Evolutionary conservation across 345 rosid genomes (phyloP).

Genomic region (Cardamine resedifolia): DNA sequence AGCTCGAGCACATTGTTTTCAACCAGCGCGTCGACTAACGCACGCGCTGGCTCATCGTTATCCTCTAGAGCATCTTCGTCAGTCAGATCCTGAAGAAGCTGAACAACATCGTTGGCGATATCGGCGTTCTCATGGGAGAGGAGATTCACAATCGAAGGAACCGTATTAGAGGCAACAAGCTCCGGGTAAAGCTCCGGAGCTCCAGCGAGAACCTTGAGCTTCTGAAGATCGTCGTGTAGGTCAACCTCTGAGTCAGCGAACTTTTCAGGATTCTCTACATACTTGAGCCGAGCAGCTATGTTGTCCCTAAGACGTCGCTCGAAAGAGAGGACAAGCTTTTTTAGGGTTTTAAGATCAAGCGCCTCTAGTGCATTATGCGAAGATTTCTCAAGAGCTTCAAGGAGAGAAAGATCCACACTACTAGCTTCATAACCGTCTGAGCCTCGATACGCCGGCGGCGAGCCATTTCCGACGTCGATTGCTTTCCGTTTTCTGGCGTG

Average conservation of each 20-base stretch:
- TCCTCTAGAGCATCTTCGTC: constrained; percentile 91
- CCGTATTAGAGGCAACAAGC: constrained; percentile 62
- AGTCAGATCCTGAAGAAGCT: constrained; percentile 83
- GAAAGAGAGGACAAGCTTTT: constrained; percentile 87
- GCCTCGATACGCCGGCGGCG: constrained; percentile 26
- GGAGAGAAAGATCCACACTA: constrained; percentile 65
- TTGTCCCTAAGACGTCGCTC: constrained; percentile 96
- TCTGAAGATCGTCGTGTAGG: constrained; percentile 84
- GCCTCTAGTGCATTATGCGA: constrained; percentile 63
- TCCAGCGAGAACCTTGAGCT: constrained; percentile 87
- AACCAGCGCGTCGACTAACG: constrained; percentile 63
- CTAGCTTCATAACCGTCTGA: constrained; percentile 40
- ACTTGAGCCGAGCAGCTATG: constrained; percentile 95
- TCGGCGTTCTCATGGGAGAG: constrained; percentile 86
- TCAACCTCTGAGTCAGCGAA: constrained; percentile 79
- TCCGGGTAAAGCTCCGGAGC: constrained; percentile 95
- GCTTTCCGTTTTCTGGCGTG: constrained; percentile 42
- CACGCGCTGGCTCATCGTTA: constrained; percentile 78
- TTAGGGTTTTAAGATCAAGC: constrained; percentile 75
- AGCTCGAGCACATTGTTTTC: constrained; percentile 89
- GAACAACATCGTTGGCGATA: constrained; percentile 85
- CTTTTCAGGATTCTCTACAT: constrained; percentile 80
- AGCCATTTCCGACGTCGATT: constrained; percentile 19
- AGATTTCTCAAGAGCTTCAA: constrained; percentile 83
- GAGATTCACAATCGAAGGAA: constrained; percentile 81